Base-by-base conservation (phyloP, 2,329 filamentous ascomycete genomes). In the Pseudogymnoascus sp. region DNA sequence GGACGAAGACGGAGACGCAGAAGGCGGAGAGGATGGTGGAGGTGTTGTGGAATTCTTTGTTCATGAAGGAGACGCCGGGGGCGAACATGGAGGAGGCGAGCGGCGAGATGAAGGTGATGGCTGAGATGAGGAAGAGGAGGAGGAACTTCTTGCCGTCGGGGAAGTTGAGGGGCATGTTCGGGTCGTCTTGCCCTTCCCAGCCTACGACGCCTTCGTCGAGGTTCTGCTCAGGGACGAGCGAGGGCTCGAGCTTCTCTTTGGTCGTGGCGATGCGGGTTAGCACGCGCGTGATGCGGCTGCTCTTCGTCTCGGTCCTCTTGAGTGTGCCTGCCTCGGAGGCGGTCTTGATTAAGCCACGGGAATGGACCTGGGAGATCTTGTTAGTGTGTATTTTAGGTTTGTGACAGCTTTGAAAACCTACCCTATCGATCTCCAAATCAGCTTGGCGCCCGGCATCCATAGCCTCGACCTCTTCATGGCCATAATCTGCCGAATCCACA, bases 161-260 rank as follows among this genome's bases (percentile, higher is more conserved):
- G 21, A 72, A 86, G 72, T 87, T 87, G 67, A 84, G 77, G 1
- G 84, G 84, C 73, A 83, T 83, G 2, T 75, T 73, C 0, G 82
- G 83, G 69, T 87, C 84, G 62, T 82, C 78, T 68, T 83, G 81
- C 38, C 77, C 72, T 3, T 87, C 83, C 84, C 84, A 87, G 37
- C 83, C 84, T 17, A 87, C 80, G 64, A 86, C 70, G n/a, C 80
- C 80, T 1, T 73, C 74, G 62, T 76, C 76, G 19, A 87, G 78
- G 66, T 86, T 77, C 17, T 77, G 79, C 29, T 79, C 66, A 0
- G 82, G 83, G n/a, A 74, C 64, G 29, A 59, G 63, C 4, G 64
- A 62, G 3, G 64, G 66, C 19, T 66, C 59, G 26, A 72, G 60
- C 17, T 67, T 63, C 37, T 66, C 63, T 59, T 71, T 70, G 62